Evolutionary conservation across 2,329 filamentous ascomycete species (phyloP).

Genomic region (Leptographium wingfieldii): DNA sequence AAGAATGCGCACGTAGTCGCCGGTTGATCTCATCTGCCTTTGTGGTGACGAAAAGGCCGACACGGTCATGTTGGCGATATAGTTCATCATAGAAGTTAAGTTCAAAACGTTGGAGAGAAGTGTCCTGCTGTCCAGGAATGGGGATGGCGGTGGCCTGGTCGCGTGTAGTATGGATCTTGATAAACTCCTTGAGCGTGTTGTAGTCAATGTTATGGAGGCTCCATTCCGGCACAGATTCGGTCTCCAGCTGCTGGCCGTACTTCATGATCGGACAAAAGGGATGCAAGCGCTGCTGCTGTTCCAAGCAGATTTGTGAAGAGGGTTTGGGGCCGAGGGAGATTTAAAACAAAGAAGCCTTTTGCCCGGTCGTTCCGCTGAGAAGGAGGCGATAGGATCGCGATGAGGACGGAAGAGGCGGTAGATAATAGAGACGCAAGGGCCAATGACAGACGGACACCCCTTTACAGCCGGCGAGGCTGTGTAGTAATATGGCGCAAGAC

Average conservation of each 20-base stretch:
- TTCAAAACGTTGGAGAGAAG: constrained; percentile 50
- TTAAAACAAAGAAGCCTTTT: not conserved
- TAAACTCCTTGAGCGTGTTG: constrained; percentile 72
- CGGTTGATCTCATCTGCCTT: constrained; percentile 68
- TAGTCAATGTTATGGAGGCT: constrained; percentile 79
- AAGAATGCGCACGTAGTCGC: constrained; percentile 43
- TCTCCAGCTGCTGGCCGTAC: constrained; percentile 61
- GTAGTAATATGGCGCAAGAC: no score
- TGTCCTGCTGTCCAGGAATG: constrained; percentile 59
- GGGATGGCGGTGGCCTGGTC: constrained; percentile 57
- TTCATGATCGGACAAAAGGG: constrained; percentile 42
- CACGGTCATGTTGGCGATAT: constrained; percentile 61
- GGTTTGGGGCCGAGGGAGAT: not conserved
- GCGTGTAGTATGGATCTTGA: constrained; percentile 66
- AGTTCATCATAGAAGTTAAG: constrained; percentile 59
- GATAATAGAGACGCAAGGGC: not conserved
- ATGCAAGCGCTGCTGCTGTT: no score
- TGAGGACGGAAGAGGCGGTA: not conserved
- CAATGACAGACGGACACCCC: not conserved
- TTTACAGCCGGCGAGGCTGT: no score
- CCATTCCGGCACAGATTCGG: constrained; percentile 73
- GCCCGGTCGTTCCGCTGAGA: not conserved
- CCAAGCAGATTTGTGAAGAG: no score
- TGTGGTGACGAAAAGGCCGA: constrained; percentile 66
- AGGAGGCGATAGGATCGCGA: not conserved